Evolutionary conservation across 169 alveolate species (phyloP).

Genomic region (Theileria orientalis): DNA sequence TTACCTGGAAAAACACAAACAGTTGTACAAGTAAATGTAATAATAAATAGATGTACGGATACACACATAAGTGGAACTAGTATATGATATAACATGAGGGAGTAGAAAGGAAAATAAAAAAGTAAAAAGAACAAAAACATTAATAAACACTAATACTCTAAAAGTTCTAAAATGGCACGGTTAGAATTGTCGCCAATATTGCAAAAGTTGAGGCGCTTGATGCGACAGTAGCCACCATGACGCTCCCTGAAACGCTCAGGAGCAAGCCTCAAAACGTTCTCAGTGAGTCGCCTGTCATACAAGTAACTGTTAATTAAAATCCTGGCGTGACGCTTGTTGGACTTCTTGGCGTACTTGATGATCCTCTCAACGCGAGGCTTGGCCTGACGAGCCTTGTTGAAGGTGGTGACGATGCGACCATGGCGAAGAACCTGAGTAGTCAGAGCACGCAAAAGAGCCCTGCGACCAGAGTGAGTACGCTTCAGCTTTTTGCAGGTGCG

Average conservation of each 20-base stretch:
- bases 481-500: slow-evolving; percentile 62
- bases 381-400: slow-evolving; percentile 76
- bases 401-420: slow-evolving; percentile 74
- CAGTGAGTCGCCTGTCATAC: slow-evolving; percentile 72
- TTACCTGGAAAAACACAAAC: slow-evolving; percentile 21
- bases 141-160: slow-evolving; percentile 37
- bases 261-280: slow-evolving; percentile 67
- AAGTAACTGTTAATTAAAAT: slow-evolving; percentile 68
- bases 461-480: slow-evolving; percentile 69
- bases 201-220: slow-evolving; percentile 59
- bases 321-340: slow-evolving; percentile 64
- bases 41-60: neutral
- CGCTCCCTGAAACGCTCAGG: slow-evolving; percentile 72
- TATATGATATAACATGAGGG: neutral
- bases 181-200: slow-evolving; percentile 70
- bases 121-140: too few species aligned
- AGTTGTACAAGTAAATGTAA: neutral
- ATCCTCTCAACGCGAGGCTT: slow-evolving; percentile 73
- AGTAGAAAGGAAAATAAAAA: neutral
- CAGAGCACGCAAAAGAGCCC: slow-evolving; percentile 75
- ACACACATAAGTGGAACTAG: neutral
- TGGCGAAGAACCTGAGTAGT: slow-evolving; percentile 75
- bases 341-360: slow-evolving; percentile 72
- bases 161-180: slow-evolving; percentile 61
- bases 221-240: slow-evolving; percentile 76